Base-by-base conservation (phyloP, 441 rosid species). In the Erysimum cheiri region DNA sequence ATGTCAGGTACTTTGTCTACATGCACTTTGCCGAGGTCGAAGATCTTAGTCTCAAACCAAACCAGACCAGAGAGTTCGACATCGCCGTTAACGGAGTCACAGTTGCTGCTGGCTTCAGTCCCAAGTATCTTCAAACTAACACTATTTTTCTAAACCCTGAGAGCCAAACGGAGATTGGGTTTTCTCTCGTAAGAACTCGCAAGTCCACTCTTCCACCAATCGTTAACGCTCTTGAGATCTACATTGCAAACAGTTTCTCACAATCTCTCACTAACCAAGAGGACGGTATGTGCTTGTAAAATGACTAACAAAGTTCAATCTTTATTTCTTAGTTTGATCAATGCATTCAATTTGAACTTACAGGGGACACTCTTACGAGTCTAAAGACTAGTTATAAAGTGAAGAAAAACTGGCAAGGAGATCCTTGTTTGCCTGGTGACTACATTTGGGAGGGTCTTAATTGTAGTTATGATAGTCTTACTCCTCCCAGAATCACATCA, bases 361-460 rank as follows among this genome's bases (percentile, higher is more conserved):
- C 17, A 81, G 82, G 9, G 61, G 65, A 79, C 24, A 82, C 79
- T 6, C 43, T 81, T 19, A 46, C 3, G 7, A 40, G 49, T 26
- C 60, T 74, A 68, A 68, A 60, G 28, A 9, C 6, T 28, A 36
- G 3, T 1, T 74, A 78, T 64, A 44, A 69, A 41, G 70, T 81
- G 73, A 72, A 66, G 58, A 80, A 39, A 57, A 79, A 74, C 69
- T 83, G 83, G 87, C 75, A 36, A 28, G 85, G 81, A 19, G 85
- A 83, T 72, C 87, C 87, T 9, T 83, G 87, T 46, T 54, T 62
- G 0, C 85, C 79, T 1, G 26, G 37, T 54, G 57, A 10, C 26
- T 81, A 60, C 73, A 31, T 63, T 33, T 81, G 87, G 87, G 71
- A 81, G 4, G 87, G 85, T 0, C 62, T 83, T 3, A 60, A 55